These are phyloP conservation scores for Aphanomyces invadans DNA, from an alignment of 352 stramenopile genomes.

Conservation along the genomic window DNA sequence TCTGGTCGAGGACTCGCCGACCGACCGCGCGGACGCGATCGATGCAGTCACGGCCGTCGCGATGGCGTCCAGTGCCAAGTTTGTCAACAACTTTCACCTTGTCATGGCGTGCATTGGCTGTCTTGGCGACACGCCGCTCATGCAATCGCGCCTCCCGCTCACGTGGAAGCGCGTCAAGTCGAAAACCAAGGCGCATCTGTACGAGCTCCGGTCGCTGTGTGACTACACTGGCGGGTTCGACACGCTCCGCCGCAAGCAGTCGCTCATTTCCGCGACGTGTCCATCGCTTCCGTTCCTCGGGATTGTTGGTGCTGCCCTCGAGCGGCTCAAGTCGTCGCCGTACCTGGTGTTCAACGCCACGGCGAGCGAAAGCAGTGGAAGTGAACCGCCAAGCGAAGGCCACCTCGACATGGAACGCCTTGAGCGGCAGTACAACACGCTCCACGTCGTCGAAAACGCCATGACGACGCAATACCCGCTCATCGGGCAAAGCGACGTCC, in stretches of 20 bases:
- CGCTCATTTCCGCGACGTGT: constrained; percentile 32
- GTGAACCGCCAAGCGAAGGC: no score
- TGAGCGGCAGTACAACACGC: constrained; percentile 45
- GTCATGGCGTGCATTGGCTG: constrained; percentile 72
- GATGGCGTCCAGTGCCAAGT: constrained; percentile 32
- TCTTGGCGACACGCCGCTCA: constrained; percentile 58
- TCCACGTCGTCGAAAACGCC: constrained; percentile 43
- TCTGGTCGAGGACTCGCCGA: constrained; percentile 53
- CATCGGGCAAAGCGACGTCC: constrained; percentile 9
- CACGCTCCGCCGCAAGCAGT: constrained; percentile 52
- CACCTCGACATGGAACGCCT: constrained; percentile 52
- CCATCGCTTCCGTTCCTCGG: constrained; percentile 65
- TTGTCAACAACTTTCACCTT: constrained; percentile 68
- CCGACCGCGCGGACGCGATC: constrained; percentile 60
- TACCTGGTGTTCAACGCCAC: constrained; percentile 30
- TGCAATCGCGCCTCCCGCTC: constrained; percentile 50
- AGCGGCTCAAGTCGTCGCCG: constrained; percentile 41
- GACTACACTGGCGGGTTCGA: constrained; percentile 67
- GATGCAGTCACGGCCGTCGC: constrained; percentile 65
- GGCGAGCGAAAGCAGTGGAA: no score
- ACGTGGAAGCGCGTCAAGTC: constrained; percentile 66
- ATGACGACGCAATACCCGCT: constrained; percentile 26
- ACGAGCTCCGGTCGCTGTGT: constrained; percentile 52
- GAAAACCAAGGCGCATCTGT: constrained; percentile 58
- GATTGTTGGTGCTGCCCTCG: constrained; percentile 58